Evolutionary conservation across 306 rosid species (phyloP), one percentile per base, ranked within the genome.

Genomic region (Cicer bijugum): DNA sequence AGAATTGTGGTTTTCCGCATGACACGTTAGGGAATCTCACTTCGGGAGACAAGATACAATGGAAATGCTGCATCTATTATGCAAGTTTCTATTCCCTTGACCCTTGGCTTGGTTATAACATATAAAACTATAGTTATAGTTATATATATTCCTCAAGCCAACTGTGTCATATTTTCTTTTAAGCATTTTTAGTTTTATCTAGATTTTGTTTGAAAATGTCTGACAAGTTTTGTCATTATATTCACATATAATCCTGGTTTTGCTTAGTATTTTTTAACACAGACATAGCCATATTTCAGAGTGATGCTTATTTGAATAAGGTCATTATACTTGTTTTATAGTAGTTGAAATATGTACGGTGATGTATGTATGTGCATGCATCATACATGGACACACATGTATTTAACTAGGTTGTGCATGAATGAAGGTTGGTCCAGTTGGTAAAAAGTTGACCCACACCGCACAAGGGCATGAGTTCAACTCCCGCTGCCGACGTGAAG

Each of bases 1-100:
- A 81, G 79, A 82, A 82, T 81, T 82, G 86, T 86, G 85, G 90
- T 85, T 85, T 76, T 85, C 94, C 82, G 44, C 93, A 80, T 81
- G 84, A 75, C 91, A 88, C 85, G 72, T 82, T 73, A 68, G 88
- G 88, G 83, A 82, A 82, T 89, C 88, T 82, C 84, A 77, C 88
- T 9, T 71, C 84, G 68, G 79, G 88, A 76, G 86, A 81, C 82
- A 80, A 59, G 92, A 85, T 84, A 80, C 85, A 68, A 72, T 74
- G 90, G 83, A 83, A 82, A 82, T 80, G 83, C 82, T 84, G 86
- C 86, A 86, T 82, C 83, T 80, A 68, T 74, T 85, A 75, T 87
- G 85, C 92, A 82, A 78, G 89, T 86, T 84, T 81, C 85, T 79
- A 55, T 86, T 82, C 81, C 84, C 83, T 76, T 81, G 82, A 70